Conservation (phyloP, 257 asterid species). For the Petunia axillaris region DNA sequence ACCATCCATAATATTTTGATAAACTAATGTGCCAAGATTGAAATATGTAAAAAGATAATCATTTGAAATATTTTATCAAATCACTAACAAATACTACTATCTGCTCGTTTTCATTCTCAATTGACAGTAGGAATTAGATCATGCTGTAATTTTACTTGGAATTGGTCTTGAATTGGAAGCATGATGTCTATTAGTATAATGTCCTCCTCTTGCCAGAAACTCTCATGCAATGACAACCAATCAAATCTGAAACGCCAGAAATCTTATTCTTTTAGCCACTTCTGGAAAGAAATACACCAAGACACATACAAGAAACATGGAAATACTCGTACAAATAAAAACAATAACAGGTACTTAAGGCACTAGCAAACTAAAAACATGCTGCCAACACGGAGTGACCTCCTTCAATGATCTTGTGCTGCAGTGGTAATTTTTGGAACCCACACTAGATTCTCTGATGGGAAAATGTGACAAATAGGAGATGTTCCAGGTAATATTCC, state of each 20-base stretch:
- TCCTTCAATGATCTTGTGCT: constrained; percentile 7
- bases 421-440: constrained; percentile 39
- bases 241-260: not conserved
- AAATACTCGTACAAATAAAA: not conserved
- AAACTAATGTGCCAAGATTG: too few relatives aligned
- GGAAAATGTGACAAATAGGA: constrained; percentile 84
- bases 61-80: too few relatives aligned
- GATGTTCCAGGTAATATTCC: constrained; percentile 60
- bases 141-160: too few relatives aligned
- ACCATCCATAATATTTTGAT: too few relatives aligned
- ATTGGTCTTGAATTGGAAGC: not conserved
- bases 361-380: not conserved
- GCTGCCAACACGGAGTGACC: not conserved
- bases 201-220: not conserved
- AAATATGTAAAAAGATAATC: too few relatives aligned
- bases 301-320: not conserved
- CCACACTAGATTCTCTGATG: constrained; percentile 71
- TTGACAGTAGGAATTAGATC: too few relatives aligned
- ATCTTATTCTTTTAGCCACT: not conserved
- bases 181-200: not conserved
- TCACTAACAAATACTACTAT: too few relatives aligned
- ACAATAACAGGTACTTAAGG: not conserved
- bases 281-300: too few relatives aligned
- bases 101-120: too few relatives aligned
- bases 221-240: not conserved